These are phyloP conservation scores for Laetiporus sulphureus DNA, from an alignment of 1,284 basidiomycete genomes.

Conservation along the genomic window DNA sequence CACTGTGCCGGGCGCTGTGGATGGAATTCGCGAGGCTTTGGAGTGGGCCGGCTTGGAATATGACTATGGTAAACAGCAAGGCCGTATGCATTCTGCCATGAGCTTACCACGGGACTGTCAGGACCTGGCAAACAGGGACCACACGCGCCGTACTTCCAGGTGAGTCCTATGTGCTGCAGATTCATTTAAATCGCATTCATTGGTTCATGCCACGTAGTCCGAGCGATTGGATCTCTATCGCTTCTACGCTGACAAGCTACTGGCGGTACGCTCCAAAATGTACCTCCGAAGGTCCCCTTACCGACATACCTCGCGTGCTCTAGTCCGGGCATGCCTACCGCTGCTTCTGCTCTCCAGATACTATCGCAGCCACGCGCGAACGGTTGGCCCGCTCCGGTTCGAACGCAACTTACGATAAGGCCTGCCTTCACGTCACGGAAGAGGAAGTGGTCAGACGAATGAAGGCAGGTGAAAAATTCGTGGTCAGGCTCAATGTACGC, in stretches of 20 bases:
- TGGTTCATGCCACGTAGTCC: constrained; percentile 49
- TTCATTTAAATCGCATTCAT: neutral
- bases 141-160: constrained; percentile 81
- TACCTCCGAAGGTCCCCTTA: too few relatives aligned
- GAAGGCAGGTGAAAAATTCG: constrained; percentile 68
- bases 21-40: constrained; percentile 71
- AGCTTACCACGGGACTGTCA: constrained; percentile 24
- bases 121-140: constrained; percentile 74
- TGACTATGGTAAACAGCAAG: constrained; percentile 66
- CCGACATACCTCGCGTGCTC: too few relatives aligned
- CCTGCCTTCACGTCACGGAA: constrained; percentile 78
- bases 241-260: constrained; percentile 63
- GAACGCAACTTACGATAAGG: constrained; percentile 77
- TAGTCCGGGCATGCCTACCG: constrained; percentile 88
- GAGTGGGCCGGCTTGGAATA: constrained; percentile 93
- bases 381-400: constrained; percentile 65
- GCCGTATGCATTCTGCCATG: neutral
- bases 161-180: constrained; percentile 22
- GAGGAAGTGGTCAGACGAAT: constrained; percentile 78
- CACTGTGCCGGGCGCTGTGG: constrained; percentile 78
- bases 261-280: constrained; percentile 60
- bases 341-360: constrained; percentile 84
- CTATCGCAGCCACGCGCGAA: constrained; percentile 61
- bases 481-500: constrained; percentile 84
- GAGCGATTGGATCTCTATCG: constrained; percentile 85